These are phyloP conservation scores for Talaromyces sp. DNA, from an alignment of 2,329 filamentous ascomycete genomes.

Conservation along the genomic window DNA sequence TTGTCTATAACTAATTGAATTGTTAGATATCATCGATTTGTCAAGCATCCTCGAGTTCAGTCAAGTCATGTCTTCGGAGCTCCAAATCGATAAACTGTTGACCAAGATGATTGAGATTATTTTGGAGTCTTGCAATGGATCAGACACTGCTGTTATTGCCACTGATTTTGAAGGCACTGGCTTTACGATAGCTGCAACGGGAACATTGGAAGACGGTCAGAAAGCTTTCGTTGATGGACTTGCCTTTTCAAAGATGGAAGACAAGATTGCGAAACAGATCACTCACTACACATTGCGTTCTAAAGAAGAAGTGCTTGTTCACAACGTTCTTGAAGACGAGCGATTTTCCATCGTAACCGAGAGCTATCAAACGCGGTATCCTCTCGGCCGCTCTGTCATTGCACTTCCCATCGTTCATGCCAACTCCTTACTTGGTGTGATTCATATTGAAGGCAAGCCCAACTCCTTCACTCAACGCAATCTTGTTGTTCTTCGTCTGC, in stretches of 20 bases:
- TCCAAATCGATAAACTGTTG: slow-evolving; percentile 58
- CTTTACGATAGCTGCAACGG: slow-evolving; percentile 59
- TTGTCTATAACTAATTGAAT: slow-evolving; percentile 32
- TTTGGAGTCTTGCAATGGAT: slow-evolving; percentile 57
- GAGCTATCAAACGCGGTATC: slow-evolving; percentile 51
- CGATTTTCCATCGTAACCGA: slow-evolving; percentile 59
- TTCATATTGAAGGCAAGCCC: slow-evolving; percentile 59
- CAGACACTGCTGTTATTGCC: slow-evolving; percentile 56
- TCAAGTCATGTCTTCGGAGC: slow-evolving; percentile 60
- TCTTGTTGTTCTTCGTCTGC: slow-evolving; percentile 46
- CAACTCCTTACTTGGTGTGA: slow-evolving; percentile 54
- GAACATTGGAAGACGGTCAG: slow-evolving; percentile 51
- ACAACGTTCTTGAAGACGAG: slow-evolving; percentile 60
- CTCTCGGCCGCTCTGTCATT: slow-evolving; percentile 56
- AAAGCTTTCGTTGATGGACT: slow-evolving; percentile 51
- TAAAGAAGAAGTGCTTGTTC: slow-evolving; percentile 58
- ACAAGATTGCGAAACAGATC: slow-evolving; percentile 57
- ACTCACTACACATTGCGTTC: slow-evolving; percentile 59
- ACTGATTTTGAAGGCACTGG: slow-evolving; percentile 55
- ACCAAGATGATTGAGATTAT: slow-evolving; percentile 62
- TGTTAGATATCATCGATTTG: slow-evolving; percentile 58
- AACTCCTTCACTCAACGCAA: slow-evolving; percentile 61
- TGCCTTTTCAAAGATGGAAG: slow-evolving; percentile 52
- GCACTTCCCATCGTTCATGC: slow-evolving; percentile 59
- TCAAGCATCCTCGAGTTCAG: slow-evolving; percentile 61